These are phyloP conservation scores for Detonula confervacea DNA, from an alignment of 352 stramenopile genomes.

Conservation along the genomic window DNA sequence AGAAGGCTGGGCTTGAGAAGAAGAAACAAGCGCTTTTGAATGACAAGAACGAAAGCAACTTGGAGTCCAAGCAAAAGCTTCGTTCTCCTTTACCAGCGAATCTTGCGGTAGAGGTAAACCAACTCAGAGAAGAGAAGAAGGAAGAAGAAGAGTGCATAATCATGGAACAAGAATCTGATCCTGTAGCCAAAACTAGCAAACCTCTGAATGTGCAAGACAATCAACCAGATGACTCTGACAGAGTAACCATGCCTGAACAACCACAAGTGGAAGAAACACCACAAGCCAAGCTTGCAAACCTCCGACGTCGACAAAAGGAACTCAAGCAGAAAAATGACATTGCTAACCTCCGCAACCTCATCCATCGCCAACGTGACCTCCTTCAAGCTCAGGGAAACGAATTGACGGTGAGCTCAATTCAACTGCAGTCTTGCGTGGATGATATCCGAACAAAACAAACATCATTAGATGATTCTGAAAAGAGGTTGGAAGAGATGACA, in stretches of 20 bases:
- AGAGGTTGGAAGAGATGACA: constrained; percentile 44
- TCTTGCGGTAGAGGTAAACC: too few relatives aligned
- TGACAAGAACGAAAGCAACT: background rate
- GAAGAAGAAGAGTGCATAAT: too few relatives aligned
- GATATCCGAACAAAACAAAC: constrained; percentile 46
- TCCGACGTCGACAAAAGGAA: constrained; percentile 43
- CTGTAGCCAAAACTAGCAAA: too few relatives aligned
- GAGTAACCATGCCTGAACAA: too few relatives aligned
- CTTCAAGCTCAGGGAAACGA: constrained; percentile 31
- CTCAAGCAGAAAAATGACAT: constrained; percentile 51
- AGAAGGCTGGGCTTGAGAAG: constrained; percentile 36
- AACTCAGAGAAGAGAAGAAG: too few relatives aligned
- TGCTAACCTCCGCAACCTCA: constrained; percentile 39
- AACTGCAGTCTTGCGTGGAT: constrained; percentile 29
- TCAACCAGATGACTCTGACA: too few relatives aligned
- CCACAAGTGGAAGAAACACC: constrained; percentile 14
- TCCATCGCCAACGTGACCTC: constrained; percentile 40
- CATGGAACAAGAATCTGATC: too few relatives aligned
- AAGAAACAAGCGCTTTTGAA: constrained; percentile 4
- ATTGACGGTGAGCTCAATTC: constrained; percentile 37
- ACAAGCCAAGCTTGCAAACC: constrained; percentile 28
- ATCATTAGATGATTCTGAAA: constrained; percentile 31
- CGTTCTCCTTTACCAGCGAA: background rate
- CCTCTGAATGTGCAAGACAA: too few relatives aligned
- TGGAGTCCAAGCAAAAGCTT: background rate